phyloP scores from a whole-genome alignment of 2,329 filamentous ascomycete genomes.

The Trichoderma afroharzianum region DNA sequence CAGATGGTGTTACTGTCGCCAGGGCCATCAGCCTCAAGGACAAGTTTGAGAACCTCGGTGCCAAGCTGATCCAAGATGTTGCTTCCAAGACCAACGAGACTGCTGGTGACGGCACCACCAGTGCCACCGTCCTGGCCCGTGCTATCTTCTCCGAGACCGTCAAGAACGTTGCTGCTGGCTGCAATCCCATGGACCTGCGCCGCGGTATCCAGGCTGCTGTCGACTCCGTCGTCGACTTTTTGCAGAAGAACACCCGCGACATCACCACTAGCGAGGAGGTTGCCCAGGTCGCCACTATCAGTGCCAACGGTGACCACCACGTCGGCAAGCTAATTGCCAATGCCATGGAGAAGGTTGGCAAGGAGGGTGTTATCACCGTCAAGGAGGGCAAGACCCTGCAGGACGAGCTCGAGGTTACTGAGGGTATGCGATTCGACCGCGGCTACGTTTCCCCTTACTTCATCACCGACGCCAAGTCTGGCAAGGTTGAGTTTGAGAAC shows the following conservation, averaged over 20 bases:
- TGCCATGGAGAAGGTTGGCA: conserved; percentile 99
- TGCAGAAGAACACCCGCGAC: conserved; percentile 94
- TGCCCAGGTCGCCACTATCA: conserved; percentile 97
- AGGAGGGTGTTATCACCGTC: conserved; percentile 99
- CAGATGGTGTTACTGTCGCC: conserved; percentile 85
- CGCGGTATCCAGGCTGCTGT: conserved; percentile 96
- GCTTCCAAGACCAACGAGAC: conserved; percentile 99
- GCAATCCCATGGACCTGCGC: conserved; percentile 99
- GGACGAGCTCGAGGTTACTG: conserved; percentile 97
- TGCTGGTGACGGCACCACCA: conserved; percentile 97
- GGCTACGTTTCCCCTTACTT: conserved; percentile 99
- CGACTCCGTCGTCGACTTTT: conserved; percentile 87
- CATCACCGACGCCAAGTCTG: conserved; percentile 97
- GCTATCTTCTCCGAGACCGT: conserved; percentile 99
- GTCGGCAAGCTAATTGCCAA: conserved; percentile 94
- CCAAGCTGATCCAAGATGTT: conserved; percentile 93
- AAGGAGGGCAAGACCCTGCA: conserved; percentile 99
- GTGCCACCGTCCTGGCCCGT: conserved; percentile 91
- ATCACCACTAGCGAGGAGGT: conserved; percentile 98
- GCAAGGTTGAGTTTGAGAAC: conserved; percentile 99
- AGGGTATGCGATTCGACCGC: conserved; percentile 99
- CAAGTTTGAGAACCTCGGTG: conserved; percentile 99
- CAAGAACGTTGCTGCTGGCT: conserved; percentile 98
- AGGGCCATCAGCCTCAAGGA: conserved; percentile 91
- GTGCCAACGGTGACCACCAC: conserved; percentile 92